A percentile compares a stretch with the other conserved stretches of the same genome.
phyloP scores from a whole-genome alignment of 352 stramenopile genomes.

The Globisporangium takayamanum region DNA sequence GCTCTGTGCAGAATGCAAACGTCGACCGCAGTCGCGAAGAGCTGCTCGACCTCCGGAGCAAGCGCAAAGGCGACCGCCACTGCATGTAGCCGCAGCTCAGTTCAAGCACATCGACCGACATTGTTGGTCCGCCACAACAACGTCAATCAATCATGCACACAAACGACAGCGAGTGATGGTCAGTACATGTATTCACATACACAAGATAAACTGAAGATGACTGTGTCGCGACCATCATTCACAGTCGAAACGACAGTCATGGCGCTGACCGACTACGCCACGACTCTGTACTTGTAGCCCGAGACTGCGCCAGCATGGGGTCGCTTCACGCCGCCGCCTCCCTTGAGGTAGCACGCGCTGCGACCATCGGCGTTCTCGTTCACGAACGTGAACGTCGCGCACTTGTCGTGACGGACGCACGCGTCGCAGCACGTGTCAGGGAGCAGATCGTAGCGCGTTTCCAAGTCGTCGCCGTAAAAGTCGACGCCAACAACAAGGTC shows the following conservation, averaged over 20 bases:
- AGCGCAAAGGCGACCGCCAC: constrained; percentile 85
- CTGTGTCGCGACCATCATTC: no score
- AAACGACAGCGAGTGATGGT: no score
- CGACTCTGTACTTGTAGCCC: constrained; percentile 24
- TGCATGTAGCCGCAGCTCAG: constrained; percentile 43
- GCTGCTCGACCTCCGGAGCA: constrained; percentile 75
- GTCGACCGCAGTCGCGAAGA: constrained; percentile 73
- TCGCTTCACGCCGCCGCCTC: constrained; percentile 19
- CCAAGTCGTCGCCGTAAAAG: constrained; percentile 43
- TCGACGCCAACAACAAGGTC: constrained; percentile 31
- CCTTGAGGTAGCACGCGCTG: constrained; percentile 57
- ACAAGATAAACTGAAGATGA: no score
- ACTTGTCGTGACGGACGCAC: constrained; percentile 28
- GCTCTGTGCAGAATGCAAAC: constrained; percentile 26
- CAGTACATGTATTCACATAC: no score
- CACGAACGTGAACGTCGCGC: constrained; percentile 46
- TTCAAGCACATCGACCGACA: no score
- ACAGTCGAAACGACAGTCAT: no score
- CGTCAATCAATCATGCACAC: no score
- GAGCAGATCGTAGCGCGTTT: constrained; percentile 29
- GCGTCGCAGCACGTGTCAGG: constrained; percentile 44
- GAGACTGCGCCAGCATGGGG: constrained; percentile 30
- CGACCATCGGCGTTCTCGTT: constrained; percentile 47
- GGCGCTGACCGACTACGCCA: constrained; percentile 3
- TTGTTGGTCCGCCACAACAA: no score